These are phyloP conservation scores for Neurospora cerealis DNA, from an alignment of 495 filamentous ascomycete species.

Conservation along the genomic window DNA sequence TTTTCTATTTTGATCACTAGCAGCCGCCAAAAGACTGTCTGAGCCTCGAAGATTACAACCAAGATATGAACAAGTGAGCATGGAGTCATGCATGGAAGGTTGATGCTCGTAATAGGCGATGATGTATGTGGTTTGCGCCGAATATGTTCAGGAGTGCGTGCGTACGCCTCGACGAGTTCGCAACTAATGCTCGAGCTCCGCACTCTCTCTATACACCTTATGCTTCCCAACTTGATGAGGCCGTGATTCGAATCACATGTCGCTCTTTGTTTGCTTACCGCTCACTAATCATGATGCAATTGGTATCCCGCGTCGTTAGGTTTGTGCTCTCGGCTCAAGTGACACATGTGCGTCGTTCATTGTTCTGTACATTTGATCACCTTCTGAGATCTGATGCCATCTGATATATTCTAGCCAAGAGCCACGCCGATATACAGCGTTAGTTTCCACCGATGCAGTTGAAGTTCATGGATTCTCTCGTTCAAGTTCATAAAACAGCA, in stretches of 20 bases:
- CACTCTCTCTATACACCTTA: neutral
- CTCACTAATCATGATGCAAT: neutral
- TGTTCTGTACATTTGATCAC: neutral
- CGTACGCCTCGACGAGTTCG: neutral
- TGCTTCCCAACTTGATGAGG: neutral
- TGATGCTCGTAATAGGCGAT: neutral
- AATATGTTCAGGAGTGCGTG: neutral
- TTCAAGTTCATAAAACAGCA: constrained; percentile 91
- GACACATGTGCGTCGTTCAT: neutral
- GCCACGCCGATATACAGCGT: neutral
- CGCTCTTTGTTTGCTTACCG: neutral
- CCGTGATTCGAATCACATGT: neutral
- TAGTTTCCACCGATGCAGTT: neutral
- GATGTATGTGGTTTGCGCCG: neutral
- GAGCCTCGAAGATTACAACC: neutral
- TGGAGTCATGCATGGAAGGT: neutral
- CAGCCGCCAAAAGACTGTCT: neutral
- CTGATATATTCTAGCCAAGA: neutral
- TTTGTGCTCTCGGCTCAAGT: neutral
- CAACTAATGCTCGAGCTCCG: neutral
- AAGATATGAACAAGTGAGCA: neutral
- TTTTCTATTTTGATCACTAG: neutral
- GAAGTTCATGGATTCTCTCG: neutral
- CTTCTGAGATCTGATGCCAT: neutral
- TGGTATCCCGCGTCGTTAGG: neutral